Evolutionary conservation across 2,329 filamentous ascomycete species (phyloP), one percentile per base, ranked within the genome.

Genomic region (Cladosporium sp.): DNA sequence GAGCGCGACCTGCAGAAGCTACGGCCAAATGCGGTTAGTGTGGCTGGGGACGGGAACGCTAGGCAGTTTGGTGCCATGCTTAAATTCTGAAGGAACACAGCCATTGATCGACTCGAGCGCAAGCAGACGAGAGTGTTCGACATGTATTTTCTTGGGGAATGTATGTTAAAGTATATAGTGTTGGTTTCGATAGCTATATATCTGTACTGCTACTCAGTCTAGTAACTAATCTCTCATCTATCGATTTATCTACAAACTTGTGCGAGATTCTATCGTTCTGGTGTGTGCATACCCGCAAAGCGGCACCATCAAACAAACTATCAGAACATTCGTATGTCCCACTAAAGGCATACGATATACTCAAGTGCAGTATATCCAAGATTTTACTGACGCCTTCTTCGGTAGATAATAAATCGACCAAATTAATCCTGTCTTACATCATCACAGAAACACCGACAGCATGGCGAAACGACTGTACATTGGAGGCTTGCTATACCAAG

Each of bases 401-500:
- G 1, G 18, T 46, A 46, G 39, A 21, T 5, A 46, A 7, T 46
- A 46, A 14, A 46, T 18, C 3, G 8, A 46, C 8, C 7, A 14
- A 3, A 10, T 43, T 10, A 18, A 21, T 8, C 21, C 3, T 21
- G 3, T 11, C 10, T 18, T n/a, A 46, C 3, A 46, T 46, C 39
- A 1, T 46, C n/a, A 8, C n/a, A 46, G 36, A 6, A 16, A 43
- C 36, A 8, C 7, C 18, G 18, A 10, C n/a, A 21, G 39, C 8
- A 46, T 46, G n/a, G 34, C 3, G 13, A 56, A 43, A 34, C 54
- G 67, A 49, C 54, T 86, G 5, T 85, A 86, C 68, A 79, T 86
- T 14, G 84, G 84, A 64, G 86, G 85, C 67, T 77, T 86, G 72
- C 80, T 83, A 0, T 86, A 86, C 70, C 80, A 80, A 59, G 84